Conservation (phyloP, 495 filamentous ascomycete genomes). For the Penicillium salamii region DNA sequence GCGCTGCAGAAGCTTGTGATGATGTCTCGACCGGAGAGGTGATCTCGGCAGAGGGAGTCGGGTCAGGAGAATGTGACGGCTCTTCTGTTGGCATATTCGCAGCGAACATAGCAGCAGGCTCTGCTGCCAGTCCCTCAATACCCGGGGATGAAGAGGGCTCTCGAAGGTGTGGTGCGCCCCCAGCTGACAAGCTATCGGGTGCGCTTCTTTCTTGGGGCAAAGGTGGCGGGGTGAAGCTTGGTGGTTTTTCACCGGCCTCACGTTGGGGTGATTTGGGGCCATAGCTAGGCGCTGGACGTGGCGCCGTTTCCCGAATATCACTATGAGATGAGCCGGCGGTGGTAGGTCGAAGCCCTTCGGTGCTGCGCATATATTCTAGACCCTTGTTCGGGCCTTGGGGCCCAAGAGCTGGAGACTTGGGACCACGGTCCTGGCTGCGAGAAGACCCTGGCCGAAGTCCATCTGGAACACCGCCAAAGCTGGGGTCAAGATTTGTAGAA, state of each 20-base stretch:
- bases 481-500: constrained; percentile 13
- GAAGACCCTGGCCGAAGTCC: constrained; percentile 28
- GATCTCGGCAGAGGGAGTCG: neutral
- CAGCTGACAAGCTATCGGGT: constrained; percentile 2
- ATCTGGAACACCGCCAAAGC: constrained; percentile 12
- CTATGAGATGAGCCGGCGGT: constrained; percentile 27
- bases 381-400: constrained; percentile 18
- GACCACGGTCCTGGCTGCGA: constrained; percentile 24
- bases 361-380: constrained; percentile 21
- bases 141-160: neutral
- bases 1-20: neutral
- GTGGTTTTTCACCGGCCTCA: constrained; percentile 18
- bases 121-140: constrained; percentile 5
- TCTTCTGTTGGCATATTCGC: constrained; percentile 4
- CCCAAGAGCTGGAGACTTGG: constrained; percentile 14
- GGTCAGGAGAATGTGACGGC: neutral
- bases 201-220: constrained; percentile 13
- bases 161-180: neutral
- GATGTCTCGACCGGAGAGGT: neutral
- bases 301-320: constrained; percentile 18
- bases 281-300: constrained; percentile 25
- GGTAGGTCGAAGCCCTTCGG: constrained; percentile 31
- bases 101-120: constrained; percentile 19
- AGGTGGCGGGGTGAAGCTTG: constrained; percentile 9
- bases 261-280: constrained; percentile 26